Base-by-base conservation (phyloP, 192 early-diverging fungal species). In the Gorgonomyces haynaldii region DNA sequence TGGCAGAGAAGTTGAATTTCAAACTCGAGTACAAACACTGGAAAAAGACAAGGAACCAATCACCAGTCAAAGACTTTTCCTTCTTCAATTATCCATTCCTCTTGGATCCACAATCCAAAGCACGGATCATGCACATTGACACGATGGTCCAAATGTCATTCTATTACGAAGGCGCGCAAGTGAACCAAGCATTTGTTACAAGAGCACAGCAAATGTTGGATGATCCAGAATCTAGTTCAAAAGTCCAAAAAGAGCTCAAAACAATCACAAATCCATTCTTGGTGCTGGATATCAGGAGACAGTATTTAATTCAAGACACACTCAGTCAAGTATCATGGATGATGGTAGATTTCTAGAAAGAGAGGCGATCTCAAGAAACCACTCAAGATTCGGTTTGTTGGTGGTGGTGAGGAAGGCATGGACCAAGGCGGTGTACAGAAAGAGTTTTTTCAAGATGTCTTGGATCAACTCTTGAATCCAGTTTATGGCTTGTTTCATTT, bases 361-460 rank as follows among this genome's bases (percentile, higher is more conserved):
- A 66, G 61, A 34, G 37, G 48, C 0, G 83, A 84, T 42, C 53
- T 88, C 3, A 85, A 87, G 51, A 85, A 86, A 27, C 86, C 86
- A 2, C 69, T 89, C 21, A 85, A 85, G 51, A 82, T 91, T 20
- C 73, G 78, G 35, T 96, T 93, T 65, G 76, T 89, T 0, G 81
- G 79, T 15, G 82, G 85, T 30, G 89, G 89, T 19, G 92, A 96
- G 52, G 84, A 90, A 57, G 92, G 89, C 5, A 80, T 87, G 70
- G 92, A 96, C 51, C 85, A 89, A 70, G 92, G 92, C 46, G 93
- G 93, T 23, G 89, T 96, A 13, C 90, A 91, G 31, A 96, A 96
- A 62, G 93, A 96, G 63, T 88, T 89, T 60, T 91, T 92, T 56
- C 82, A 86, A 34, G 71, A 82, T 16, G 46, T 96, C 31, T 57